phyloP scores from a whole-genome alignment of 768 basidiomycete species.

The Leccinum subgranulosum region DNA sequence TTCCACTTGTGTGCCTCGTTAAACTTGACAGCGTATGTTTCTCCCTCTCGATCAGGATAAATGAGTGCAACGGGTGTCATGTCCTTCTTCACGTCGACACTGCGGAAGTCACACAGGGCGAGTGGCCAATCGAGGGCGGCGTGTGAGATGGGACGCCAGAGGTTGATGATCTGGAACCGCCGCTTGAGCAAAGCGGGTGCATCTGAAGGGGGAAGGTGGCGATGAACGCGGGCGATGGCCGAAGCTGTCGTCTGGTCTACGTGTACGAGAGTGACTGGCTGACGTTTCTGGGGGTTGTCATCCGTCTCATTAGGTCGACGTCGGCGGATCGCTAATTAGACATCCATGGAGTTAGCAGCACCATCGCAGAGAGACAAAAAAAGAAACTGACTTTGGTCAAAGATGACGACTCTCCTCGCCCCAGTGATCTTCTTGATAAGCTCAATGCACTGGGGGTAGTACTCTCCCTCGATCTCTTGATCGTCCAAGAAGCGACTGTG shows the following conservation, averaged over 20 bases:
- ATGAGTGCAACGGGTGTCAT: neutral
- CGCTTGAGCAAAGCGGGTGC: slow-evolving; percentile 37
- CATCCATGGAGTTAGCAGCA: neutral
- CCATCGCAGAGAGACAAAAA: neutral
- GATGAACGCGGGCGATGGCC: slow-evolving; percentile 38
- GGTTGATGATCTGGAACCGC: slow-evolving; percentile 52
- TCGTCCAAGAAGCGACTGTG: slow-evolving; percentile 34
- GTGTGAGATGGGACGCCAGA: slow-evolving; percentile 51
- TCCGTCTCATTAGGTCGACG: slow-evolving; percentile 35
- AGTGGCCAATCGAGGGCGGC: neutral
- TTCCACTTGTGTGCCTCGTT: slow-evolving; percentile 44
- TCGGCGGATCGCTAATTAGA: slow-evolving; percentile 39
- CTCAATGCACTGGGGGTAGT: slow-evolving; percentile 38
- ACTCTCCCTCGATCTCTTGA: slow-evolving; percentile 34
- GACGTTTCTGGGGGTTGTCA: slow-evolving; percentile 39
- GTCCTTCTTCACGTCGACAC: neutral
- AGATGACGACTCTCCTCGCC: slow-evolving; percentile 37
- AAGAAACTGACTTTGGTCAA: slow-evolving; percentile 38
- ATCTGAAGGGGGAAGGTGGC: slow-evolving; percentile 41
- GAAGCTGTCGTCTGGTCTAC: slow-evolving; percentile 42
- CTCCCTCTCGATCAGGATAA: slow-evolving; percentile 36
- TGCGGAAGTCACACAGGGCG: neutral
- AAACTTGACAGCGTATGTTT: slow-evolving; percentile 38
- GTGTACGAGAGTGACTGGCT: slow-evolving; percentile 42
- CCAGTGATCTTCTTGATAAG: slow-evolving; percentile 39